A percentile compares a stretch with the other conserved stretches of the same genome.
Conservation (phyloP, 139 green algal genomes). For the Parachlorella kessleri region DNA sequence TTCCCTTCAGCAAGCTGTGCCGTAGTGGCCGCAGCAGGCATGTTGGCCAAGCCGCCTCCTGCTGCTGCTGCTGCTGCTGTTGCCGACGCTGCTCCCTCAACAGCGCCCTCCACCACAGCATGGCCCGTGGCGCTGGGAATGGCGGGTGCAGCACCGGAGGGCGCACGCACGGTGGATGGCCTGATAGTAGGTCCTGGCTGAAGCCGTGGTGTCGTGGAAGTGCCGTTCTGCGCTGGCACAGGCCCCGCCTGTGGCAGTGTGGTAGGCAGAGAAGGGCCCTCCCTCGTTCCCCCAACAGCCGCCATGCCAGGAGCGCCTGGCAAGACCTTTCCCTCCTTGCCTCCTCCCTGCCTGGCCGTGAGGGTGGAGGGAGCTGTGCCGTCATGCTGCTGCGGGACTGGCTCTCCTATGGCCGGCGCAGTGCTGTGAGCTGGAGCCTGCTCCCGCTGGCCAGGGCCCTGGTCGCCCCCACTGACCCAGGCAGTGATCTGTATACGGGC, state of each 20-base stretch:
- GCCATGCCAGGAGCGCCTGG: not conserved
- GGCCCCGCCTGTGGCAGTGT: not conserved
- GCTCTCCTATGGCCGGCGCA: too few species aligned
- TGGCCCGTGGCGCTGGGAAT: not conserved
- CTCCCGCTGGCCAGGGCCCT: not conserved
- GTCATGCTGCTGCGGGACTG: not conserved
- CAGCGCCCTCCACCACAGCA: not conserved
- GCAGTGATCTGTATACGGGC: not conserved
- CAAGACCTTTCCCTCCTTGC: not conserved
- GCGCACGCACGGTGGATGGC: not conserved
- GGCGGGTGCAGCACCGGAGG: not conserved
- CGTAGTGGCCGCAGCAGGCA: too few species aligned
- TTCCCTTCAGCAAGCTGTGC: too few species aligned
- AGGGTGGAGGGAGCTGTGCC: not conserved
- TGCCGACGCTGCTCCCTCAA: not conserved
- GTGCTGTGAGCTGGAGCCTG: too few species aligned
- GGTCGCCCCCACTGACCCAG: not conserved
- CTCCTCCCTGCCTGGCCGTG: not conserved
- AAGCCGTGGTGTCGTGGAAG: not conserved
- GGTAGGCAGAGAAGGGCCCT: not conserved
- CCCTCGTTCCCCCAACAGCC: not conserved
- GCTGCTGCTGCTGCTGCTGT: not conserved
- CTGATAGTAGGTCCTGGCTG: not conserved
- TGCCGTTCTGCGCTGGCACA: not conserved
- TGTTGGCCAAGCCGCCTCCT: not conserved